Evolutionary conservation across 352 stramenopile species (phyloP).

Genomic region (Bremia lactucae): DNA sequence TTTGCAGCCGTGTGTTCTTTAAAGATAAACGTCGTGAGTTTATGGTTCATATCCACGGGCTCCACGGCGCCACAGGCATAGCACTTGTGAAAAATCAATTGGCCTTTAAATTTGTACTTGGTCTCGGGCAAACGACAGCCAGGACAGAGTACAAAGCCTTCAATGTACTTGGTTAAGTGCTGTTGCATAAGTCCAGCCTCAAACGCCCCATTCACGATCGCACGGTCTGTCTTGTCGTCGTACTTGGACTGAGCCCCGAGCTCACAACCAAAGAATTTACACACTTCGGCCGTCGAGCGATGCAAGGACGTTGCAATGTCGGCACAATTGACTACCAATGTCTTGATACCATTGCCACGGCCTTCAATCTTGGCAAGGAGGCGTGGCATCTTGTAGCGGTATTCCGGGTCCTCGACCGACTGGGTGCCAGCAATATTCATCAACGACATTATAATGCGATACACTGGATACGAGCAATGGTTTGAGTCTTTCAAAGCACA

Average conservation of each 20-base stretch:
- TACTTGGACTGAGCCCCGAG: constrained; percentile 97
- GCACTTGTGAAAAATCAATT: constrained; percentile 97
- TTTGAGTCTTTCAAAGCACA: too few species aligned
- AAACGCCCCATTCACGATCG: constrained; percentile 95
- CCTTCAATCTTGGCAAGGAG: constrained; percentile 96
- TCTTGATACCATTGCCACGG: constrained; percentile 99
- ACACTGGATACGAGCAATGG: too few species aligned
- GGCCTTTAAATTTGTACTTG: constrained; percentile 98
- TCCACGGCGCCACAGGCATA: constrained; percentile 95
- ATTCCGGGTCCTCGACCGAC: constrained; percentile 88
- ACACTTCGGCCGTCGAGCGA: constrained; percentile 91
- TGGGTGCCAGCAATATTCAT: constrained; percentile 89
- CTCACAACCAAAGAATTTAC: constrained; percentile 99
- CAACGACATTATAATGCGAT: constrained; percentile 51
- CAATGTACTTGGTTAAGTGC: constrained; percentile 96
- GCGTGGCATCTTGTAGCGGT: constrained; percentile 99
- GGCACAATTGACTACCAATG: constrained; percentile 95
- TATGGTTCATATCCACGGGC: constrained; percentile 97
- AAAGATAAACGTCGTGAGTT: constrained; percentile 96
- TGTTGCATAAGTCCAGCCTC: constrained; percentile 90
- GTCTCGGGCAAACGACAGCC: constrained; percentile 96
- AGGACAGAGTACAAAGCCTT: constrained; percentile 97
- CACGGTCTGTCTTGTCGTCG: constrained; percentile 90
- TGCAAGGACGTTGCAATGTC: constrained; percentile 91
- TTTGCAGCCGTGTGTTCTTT: constrained; percentile 91